These are phyloP conservation scores for Fragaria iinumae DNA, from an alignment of 306 rosid genomes.

Conservation along the genomic window DNA sequence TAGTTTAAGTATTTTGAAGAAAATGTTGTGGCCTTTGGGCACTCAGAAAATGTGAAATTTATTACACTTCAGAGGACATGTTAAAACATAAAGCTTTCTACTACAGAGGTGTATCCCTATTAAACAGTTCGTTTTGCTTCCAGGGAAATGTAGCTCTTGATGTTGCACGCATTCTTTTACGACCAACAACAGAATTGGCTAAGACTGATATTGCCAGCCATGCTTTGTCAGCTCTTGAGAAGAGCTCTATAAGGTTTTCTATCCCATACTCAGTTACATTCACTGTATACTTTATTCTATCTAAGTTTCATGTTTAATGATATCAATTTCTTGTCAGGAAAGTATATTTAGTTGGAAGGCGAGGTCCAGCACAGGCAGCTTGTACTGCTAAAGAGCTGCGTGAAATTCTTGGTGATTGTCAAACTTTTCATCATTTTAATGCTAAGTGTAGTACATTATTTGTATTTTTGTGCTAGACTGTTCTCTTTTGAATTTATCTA, in stretches of 20 bases:
- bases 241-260: slow-evolving; percentile 76
- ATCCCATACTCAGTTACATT: slow-evolving; percentile 12
- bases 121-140: slow-evolving; percentile 26
- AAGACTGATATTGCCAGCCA: slow-evolving; percentile 79
- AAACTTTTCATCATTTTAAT: slow-evolving; percentile 7
- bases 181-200: slow-evolving; percentile 64
- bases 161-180: slow-evolving; percentile 79
- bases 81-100: slow-evolving; percentile 6
- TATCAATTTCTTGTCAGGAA: slow-evolving; percentile 47
- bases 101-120: slow-evolving; percentile 11
- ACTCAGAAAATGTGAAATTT: neutral
- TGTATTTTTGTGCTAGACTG: neutral
- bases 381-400: slow-evolving; percentile 93
- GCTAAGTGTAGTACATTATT: neutral
- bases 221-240: slow-evolving; percentile 72
- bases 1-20: neutral
- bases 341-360: slow-evolving; percentile 93
- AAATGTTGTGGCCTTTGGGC: neutral
- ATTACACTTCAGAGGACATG: neutral
- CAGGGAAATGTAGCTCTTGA: slow-evolving; percentile 99
- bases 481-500: neutral
- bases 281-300: slow-evolving; percentile 13
- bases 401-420: slow-evolving; percentile 78
- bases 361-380: slow-evolving; percentile 97
- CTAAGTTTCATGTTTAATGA: slow-evolving; percentile 16